Conservation (phyloP, 2,329 filamentous ascomycete genomes). For the Clarireedia monteithiana region DNA sequence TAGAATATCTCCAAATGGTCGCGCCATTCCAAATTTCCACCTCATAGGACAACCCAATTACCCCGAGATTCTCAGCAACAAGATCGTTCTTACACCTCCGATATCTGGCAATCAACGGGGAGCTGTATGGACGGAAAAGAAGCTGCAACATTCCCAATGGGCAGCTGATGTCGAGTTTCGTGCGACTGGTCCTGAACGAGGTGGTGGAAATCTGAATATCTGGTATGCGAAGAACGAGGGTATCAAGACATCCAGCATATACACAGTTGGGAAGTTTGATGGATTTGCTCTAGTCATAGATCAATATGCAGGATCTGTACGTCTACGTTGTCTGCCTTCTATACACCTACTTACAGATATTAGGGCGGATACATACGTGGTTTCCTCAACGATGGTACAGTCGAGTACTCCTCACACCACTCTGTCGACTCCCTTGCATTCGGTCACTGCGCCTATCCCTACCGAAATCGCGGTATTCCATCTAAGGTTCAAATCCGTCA, state of each 20-base stretch:
- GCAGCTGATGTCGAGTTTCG: conserved; percentile 80
- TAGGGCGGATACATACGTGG: conserved; percentile 74
- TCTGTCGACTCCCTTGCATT: conserved; percentile 83
- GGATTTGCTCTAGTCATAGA: conserved; percentile 85
- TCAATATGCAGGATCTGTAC: conserved; percentile 62
- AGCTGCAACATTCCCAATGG: conserved; percentile 63
- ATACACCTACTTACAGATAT: neutral
- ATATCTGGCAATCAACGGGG: conserved; percentile 79
- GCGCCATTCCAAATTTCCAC: conserved; percentile 26
- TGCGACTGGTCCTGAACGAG: conserved; percentile 75
- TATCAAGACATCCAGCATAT: conserved; percentile 69
- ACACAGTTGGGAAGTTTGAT: conserved; percentile 78
- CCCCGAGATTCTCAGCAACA: conserved; percentile 73
- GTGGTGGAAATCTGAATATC: conserved; percentile 82
- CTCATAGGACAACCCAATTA: conserved; percentile 37
- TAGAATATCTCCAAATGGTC: conserved; percentile 28
- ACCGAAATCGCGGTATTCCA: conserved; percentile 83
- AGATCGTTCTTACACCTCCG: conserved; percentile 83
- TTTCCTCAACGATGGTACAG: conserved; percentile 86
- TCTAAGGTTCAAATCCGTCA: conserved; percentile 70
- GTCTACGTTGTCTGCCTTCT: conserved; percentile 11
- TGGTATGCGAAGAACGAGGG: conserved; percentile 75
- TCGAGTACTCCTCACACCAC: conserved; percentile 68
- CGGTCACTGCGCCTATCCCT: conserved; percentile 83
- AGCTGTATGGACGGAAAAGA: conserved; percentile 67